Evolutionary conservation across 106 monocot species (phyloP).

Genomic region (Phalaenopsis equestris): DNA sequence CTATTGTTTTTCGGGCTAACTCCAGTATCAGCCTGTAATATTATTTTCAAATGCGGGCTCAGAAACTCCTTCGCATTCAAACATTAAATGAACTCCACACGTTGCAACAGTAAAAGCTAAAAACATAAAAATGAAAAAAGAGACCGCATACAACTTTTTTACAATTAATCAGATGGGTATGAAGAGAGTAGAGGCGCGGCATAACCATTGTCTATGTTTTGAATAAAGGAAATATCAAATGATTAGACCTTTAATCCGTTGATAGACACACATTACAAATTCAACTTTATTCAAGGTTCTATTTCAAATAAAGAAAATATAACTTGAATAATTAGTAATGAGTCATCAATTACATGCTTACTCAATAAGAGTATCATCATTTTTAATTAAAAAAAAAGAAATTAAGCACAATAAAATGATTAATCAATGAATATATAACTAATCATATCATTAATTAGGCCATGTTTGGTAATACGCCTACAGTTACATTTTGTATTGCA

Average conservation of each 20-base stretch:
- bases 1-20: no score
- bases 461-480: not conserved
- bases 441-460: not conserved
- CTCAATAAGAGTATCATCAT: not conserved
- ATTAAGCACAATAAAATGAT: not conserved
- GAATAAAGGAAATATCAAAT: not conserved
- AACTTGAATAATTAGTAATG: not conserved
- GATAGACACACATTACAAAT: not conserved
- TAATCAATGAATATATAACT: not conserved
- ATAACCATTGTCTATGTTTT: not conserved
- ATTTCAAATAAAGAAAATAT: not conserved
- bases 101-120: not conserved
- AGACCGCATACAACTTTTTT: not conserved
- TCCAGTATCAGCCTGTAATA: not conserved
- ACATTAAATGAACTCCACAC: not conserved
- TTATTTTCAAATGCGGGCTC: not conserved
- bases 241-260: not conserved
- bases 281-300: not conserved
- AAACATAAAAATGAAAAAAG: not conserved
- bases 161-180: not conserved
- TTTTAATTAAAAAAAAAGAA: not conserved
- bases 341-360: not conserved
- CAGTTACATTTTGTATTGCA: not conserved
- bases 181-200: not conserved
- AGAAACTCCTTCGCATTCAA: not conserved